Percentiles rank a stretch among this genome's conserved stretches.
These are phyloP conservation scores for Pyrenopolyporus hunteri DNA, from an alignment of 495 filamentous ascomycete species.

Conservation along the genomic window DNA sequence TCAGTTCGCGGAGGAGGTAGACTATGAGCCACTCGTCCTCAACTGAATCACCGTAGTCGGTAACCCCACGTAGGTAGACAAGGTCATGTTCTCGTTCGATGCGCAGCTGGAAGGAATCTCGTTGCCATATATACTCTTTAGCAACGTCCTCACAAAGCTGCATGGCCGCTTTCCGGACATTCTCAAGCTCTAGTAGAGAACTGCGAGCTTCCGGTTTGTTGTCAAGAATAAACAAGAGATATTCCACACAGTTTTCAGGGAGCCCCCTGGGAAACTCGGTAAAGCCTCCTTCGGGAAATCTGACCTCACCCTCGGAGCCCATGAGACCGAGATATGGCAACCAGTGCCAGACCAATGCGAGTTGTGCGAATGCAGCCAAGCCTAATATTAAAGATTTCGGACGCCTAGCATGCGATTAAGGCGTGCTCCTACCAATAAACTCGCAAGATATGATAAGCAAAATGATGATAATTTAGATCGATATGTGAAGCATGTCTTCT, in stretches of 20 bases:
- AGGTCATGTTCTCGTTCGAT: slow-evolving; percentile 62
- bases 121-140: slow-evolving; percentile 94
- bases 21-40: slow-evolving; percentile 98
- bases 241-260: slow-evolving; percentile 88
- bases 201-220: slow-evolving; percentile 57
- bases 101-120: slow-evolving; percentile 71
- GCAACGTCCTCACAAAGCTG: slow-evolving; percentile 66
- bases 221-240: slow-evolving; percentile 77
- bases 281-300: slow-evolving; percentile 54
- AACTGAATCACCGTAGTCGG: slow-evolving; percentile 88
- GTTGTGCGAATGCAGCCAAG: not conserved
- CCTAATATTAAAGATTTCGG: too few relatives aligned
- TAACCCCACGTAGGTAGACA: slow-evolving; percentile 68
- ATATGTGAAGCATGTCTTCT: too few relatives aligned
- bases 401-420: too few relatives aligned
- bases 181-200: slow-evolving; percentile 61
- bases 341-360: not conserved
- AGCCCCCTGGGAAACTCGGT: slow-evolving; percentile 73
- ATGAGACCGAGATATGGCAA: slow-evolving; percentile 2
- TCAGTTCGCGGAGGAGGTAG: slow-evolving; percentile 84
- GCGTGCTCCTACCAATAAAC: too few relatives aligned
- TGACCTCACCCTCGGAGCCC: slow-evolving; percentile 33
- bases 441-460: too few relatives aligned
- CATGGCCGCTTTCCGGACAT: slow-evolving; percentile 70
- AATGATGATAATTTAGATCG: too few relatives aligned